Base-by-base conservation (phyloP, 768 basidiomycete genomes). In the Boletus coccyginus region DNA sequence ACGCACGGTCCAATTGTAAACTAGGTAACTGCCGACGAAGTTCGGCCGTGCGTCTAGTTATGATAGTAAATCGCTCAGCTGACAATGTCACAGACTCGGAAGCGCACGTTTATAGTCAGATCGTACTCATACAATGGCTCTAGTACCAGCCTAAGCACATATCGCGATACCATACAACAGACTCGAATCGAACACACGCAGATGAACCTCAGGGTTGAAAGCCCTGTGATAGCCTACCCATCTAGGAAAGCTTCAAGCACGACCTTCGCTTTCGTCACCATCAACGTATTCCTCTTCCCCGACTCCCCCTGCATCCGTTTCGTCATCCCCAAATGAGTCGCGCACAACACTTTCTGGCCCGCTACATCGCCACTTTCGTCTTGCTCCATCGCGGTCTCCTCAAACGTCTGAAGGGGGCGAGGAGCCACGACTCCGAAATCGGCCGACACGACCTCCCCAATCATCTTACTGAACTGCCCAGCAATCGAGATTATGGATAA, bases 241-340 rank as follows among this genome's bases (percentile, higher is more conserved):
- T 36, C 33, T 36, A 60, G 21, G 24, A 60, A 56, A 24, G 60
- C 55, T 33, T 62, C 52, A 7, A 61, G 52, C 47, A 62, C n/a
- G 9, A 62, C 60, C 38, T 54, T 62, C 1, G 52, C 38, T 45
- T 57, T 62, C 31, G 48, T 5, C 33, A 54, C 50, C 13, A 52
- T 52, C 49, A 42, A 38, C 16, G 31, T 43, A 19, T 54, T 31
- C 3, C 27, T 40, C 24, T 44, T 24, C 5, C 52, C 52, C 14
- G 17, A 36, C 14, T 49, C 52, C 29, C 32, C 5, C 36, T 33
- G 52, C 27, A 38, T 43, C 44, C 38, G 24, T 49, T 62, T 62
- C 33, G 39, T 62, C 60, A 62, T 33, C 21, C 61, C 61, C 52
- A 62, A 24, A 0, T 60, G 46, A 27, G 61, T 54, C 31, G 60